Base-by-base conservation (phyloP, 2,329 filamentous ascomycete genomes). In the Neopestalotiopsis clavispora region DNA sequence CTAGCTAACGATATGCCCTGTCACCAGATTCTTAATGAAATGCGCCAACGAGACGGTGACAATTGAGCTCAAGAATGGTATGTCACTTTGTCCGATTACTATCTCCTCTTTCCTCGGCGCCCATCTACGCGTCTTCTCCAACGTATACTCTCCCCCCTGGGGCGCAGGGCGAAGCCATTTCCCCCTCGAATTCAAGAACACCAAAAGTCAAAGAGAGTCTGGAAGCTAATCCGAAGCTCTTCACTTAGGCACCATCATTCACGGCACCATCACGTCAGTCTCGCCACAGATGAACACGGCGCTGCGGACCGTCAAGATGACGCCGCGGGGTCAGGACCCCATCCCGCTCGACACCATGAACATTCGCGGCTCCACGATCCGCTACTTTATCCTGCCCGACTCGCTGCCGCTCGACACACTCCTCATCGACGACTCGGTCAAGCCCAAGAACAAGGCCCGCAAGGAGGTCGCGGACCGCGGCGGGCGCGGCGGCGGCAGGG, bases 221-320 rank as follows among this genome's bases (percentile, higher is more conserved):
- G 34, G 10, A 38, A 38, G 34, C 49, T 56, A 56, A 56, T 68
- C 70, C 69, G 56, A 68, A 57, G n/a, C 60, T 66, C 28, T 63
- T 34, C 61, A 14, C 49, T 68, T 76, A 97, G 94, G 95, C 82
- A 97, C 96, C 75, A 97, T 98, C 78, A 89, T 98, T 75, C 93
- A 97, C 81, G 96, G 96, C 84, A 98, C 96, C 74, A 97, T 99
- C 81, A 94, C 95, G 70, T 96, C 94, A 49, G 95, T 99, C 76
- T 96, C 95, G 6, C 96, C 97, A 12, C 94, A 98, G 83, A 99
- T 99, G 96, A 99, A 99, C 87, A 97, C 95, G 68, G 92, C 95
- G 64, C 90, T 99, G 69, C 94, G 95, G 78, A 94, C 93, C 71
- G 95, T 98, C 78, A 98, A 98, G 85, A 97, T 98, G 94, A 98